Evolutionary conservation across 331 rosid genomes (phyloP).

Genomic region (Cydonia oblonga): DNA sequence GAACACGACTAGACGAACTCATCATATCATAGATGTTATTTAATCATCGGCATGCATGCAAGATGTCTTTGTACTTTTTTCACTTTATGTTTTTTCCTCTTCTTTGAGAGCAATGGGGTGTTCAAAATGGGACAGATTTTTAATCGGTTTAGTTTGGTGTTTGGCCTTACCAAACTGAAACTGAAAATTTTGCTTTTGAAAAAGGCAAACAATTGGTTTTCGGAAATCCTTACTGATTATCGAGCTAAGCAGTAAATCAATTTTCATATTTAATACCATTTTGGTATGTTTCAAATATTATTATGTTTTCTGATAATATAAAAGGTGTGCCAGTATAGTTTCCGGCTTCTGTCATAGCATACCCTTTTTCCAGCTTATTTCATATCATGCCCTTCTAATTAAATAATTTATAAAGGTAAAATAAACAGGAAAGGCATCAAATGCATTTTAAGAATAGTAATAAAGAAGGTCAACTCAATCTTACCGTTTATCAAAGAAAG

Average conservation of each 20-base stretch:
- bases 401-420: neutral
- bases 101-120: neutral
- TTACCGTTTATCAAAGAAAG: conserved; percentile 72
- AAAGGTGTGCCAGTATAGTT: neutral
- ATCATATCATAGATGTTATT: neutral
- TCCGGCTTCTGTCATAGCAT: neutral
- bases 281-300: no score
- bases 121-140: neutral
- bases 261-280: no score
- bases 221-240: no score
- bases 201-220: no score
- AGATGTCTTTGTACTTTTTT: neutral
- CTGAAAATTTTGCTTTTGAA: neutral
- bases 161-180: neutral
- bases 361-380: neutral
- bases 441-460: neutral
- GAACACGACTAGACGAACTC: neutral
- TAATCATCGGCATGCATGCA: neutral
- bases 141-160: neutral
- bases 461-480: conserved; percentile 14
- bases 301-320: neutral
- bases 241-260: no score
- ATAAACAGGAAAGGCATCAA: neutral
- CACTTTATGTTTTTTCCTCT: neutral
- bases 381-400: neutral